These are phyloP conservation scores for Aspergillus chevalieri DNA, from an alignment of 2,329 filamentous ascomycete species.

Conservation along the genomic window DNA sequence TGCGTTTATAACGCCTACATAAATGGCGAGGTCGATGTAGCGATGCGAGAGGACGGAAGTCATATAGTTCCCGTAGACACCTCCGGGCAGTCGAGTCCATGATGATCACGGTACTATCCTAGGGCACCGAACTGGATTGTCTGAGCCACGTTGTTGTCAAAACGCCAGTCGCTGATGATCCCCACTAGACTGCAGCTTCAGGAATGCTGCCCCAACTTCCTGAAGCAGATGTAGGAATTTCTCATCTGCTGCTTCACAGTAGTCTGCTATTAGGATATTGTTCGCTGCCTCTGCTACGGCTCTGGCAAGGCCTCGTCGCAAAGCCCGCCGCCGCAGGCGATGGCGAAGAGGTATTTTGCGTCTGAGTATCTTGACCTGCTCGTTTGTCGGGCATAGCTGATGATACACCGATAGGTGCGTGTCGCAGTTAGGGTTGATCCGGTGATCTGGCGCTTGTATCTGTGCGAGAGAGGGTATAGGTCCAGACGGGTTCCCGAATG, in stretches of 20 bases:
- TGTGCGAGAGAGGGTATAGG: neutral
- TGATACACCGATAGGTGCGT: neutral
- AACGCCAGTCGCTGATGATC: slow-evolving; percentile 11
- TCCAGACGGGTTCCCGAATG: neutral
- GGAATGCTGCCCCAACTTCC: slow-evolving; percentile 13
- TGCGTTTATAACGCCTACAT: slow-evolving; percentile 11
- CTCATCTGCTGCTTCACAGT: slow-evolving; percentile 15
- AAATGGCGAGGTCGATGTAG: slow-evolving; percentile 13
- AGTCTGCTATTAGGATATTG: slow-evolving; percentile 17
- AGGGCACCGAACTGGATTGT: slow-evolving; percentile 16
- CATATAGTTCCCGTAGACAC: slow-evolving; percentile 18
- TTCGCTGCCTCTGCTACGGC: slow-evolving; percentile 19
- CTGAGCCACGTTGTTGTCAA: slow-evolving; percentile 9
- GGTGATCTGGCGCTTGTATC: neutral
- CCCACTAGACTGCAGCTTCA: slow-evolving; percentile 15
- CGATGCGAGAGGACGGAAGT: slow-evolving; percentile 9
- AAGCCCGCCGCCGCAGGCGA: slow-evolving; percentile 44
- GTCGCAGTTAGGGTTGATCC: neutral
- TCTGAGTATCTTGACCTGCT: slow-evolving; percentile 17
- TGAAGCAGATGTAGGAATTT: slow-evolving; percentile 10
- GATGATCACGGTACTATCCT: slow-evolving; percentile 16
- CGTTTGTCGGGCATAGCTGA: slow-evolving; percentile 13
- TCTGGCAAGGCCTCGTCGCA: slow-evolving; percentile 11
- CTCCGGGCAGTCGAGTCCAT: slow-evolving; percentile 2
- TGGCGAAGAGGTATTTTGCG: slow-evolving; percentile 65